These are phyloP conservation scores for Cystobasidium tubakii DNA, from an alignment of 768 basidiomycete genomes.

Conservation along the genomic window DNA sequence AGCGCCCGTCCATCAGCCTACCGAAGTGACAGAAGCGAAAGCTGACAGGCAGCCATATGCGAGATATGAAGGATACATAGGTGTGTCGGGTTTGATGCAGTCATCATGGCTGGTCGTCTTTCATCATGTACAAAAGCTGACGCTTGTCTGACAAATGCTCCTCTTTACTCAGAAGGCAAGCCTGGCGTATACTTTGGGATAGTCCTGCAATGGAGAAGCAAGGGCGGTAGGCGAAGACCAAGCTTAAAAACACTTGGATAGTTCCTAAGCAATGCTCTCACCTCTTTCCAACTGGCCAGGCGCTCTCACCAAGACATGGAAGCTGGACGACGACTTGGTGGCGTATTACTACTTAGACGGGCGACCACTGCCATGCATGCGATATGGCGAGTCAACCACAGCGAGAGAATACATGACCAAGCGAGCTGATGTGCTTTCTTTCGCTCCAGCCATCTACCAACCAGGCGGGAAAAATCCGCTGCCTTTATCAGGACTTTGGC, in stretches of 20 bases:
- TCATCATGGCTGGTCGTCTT: not conserved
- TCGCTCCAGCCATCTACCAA: not conserved
- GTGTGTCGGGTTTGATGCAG: not conserved
- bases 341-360: constrained; percentile 32
- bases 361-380: constrained; percentile 12
- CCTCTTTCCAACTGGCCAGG: not conserved
- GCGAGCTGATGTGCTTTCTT: not conserved
- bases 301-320: constrained; percentile 18
- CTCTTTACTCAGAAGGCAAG: constrained; percentile 9
- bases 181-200: constrained; percentile 22
- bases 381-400: constrained; percentile 6
- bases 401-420: not conserved
- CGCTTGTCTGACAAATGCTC: not conserved
- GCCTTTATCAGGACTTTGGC: constrained; percentile 26
- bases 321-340: constrained; percentile 15
- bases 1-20: not conserved
- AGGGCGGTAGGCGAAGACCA: not conserved
- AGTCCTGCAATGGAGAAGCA: constrained; percentile 27
- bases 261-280: no score
- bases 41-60: not conserved
- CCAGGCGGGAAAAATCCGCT: constrained; percentile 34
- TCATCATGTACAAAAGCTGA: not conserved
- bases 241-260: no score
- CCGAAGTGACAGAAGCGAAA: not conserved
- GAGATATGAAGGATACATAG: constrained; percentile 4